Base-by-base conservation (phyloP, 1,284 basidiomycete species). In the Vanrija pseudolonga region DNA sequence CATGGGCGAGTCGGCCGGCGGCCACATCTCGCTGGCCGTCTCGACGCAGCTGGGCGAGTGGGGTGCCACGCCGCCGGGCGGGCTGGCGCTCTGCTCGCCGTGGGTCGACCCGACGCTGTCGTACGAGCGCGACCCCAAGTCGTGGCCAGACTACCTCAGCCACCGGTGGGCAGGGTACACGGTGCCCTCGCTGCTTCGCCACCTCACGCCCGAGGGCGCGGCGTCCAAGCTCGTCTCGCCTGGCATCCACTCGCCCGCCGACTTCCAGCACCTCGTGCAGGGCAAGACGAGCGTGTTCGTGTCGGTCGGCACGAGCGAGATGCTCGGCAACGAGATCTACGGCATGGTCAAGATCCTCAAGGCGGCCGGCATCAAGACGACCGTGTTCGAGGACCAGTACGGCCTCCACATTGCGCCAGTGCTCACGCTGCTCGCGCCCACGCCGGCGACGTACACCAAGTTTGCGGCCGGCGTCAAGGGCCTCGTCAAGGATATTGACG, bases 241-340 rank as follows among this genome's bases (percentile, higher is more conserved):
- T 4, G 56, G 57, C 14, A 57, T 57, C 18, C 62, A 59, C 12
- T 14, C 23, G 0, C 22, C 19, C 3, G 57, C 50, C 2, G 51
- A 56, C 20, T 67, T 61, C 61, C 17, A n/a, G 22, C 63, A 60
- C 46, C 46, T 69, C 26, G 41, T 17, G 2, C 51, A 46, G 6
- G 18, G 19, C 19, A 40, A 28, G 18, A 55, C 55, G 17, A 60
- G 57, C 32, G 64, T 67, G 23, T 69, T 68, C 44, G 44, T 72
- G 17, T 62, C 64, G 36, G 55, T 65, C n/a, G 72, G 72, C 5
- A 67, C 64, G 15, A 61, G 60, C n/a, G 72, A 74, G 62, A 45
- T 65, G 26, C 57, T 74, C 47, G 51, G 56, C 9, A 66, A 65
- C 46, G 71, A 74, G 57, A 60, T 64, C 24, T 37, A 62, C 19